Evolutionary conservation across 306 rosid species (phyloP).

Genomic region (Alnus rubra): DNA sequence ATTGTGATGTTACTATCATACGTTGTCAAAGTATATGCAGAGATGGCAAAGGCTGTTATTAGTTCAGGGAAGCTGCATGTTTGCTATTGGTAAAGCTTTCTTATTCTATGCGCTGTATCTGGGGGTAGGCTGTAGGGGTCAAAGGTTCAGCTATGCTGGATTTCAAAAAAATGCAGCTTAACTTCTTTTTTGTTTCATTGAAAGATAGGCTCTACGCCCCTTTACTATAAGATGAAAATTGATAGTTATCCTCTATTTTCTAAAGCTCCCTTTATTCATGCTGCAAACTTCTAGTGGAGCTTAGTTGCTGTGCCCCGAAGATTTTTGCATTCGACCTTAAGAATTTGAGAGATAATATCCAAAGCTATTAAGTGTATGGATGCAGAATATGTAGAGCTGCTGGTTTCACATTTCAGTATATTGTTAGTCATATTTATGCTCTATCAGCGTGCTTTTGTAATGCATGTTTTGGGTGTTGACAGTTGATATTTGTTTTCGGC

Average conservation of each 20-base stretch:
- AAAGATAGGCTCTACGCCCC: background rate
- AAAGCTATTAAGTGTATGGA: background rate
- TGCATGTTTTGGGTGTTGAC: slow-evolving; percentile 45
- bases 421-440: background rate
- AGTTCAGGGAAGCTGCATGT: background rate
- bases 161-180: slow-evolving; percentile 1
- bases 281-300: slow-evolving; percentile 1
- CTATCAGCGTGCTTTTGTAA: slow-evolving; percentile 39
- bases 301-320: background rate
- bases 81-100: slow-evolving; percentile 3
- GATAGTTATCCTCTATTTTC: background rate
- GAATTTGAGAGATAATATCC: background rate
- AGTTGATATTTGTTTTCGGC: slow-evolving; percentile 61
- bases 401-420: background rate
- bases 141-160: background rate
- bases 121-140: background rate
- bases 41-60: background rate
- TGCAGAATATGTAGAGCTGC: background rate
- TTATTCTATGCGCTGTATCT: background rate
- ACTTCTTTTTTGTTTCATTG: background rate
- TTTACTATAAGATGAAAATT: background rate
- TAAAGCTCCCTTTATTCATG: background rate
- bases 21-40: slow-evolving; percentile 4
- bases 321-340: background rate
- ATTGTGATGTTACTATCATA: background rate